phyloP scores from a whole-genome alignment of 1,139 yeast genomes.

The Geotrichum fermentans region DNA sequence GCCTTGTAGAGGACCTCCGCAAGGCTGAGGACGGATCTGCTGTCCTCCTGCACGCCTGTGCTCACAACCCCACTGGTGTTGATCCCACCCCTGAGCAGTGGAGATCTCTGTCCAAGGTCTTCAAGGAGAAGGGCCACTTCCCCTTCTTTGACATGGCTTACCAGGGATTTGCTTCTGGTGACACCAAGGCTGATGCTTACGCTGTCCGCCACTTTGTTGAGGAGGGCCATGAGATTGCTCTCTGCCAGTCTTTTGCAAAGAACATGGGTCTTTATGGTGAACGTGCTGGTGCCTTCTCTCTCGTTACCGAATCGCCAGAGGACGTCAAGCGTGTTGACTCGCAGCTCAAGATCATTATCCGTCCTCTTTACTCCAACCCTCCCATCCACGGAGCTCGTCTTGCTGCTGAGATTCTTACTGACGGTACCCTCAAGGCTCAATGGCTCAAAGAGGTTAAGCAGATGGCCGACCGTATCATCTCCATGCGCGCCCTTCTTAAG shows the following conservation, averaged over 20 bases:
- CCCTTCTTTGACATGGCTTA: constrained; percentile 94
- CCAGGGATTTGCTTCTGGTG: constrained; percentile 95
- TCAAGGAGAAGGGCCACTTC: constrained; percentile 61
- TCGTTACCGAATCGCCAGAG: constrained; percentile 37
- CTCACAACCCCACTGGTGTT: constrained; percentile 97
- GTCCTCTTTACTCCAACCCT: constrained; percentile 88
- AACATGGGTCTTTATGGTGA: constrained; percentile 98
- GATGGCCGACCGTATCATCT: constrained; percentile 79
- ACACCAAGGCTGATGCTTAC: constrained; percentile 75
- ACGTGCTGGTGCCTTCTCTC: constrained; percentile 84
- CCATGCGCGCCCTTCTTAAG: constrained; percentile 69
- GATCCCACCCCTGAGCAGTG: constrained; percentile 88
- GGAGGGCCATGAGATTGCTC: constrained; percentile 40
- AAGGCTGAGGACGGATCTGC: constrained; percentile 73
- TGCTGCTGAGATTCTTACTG: constrained; percentile 69
- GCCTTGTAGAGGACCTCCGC: constrained; percentile 61
- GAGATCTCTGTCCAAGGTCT: constrained; percentile 61
- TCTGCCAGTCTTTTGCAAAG: constrained; percentile 97
- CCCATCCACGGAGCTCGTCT: constrained; percentile 96
- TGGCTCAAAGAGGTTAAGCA: constrained; percentile 84
- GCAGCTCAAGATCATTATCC: constrained; percentile 70
- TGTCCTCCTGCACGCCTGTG: constrained; percentile 87
- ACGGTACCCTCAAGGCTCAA: constrained; percentile 59
- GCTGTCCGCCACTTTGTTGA: constrained; percentile 80
- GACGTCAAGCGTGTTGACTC: constrained; percentile 50